phyloP scores from a whole-genome alignment of 2,329 filamentous ascomycete species.

The Keithomyces neogunnii region DNA sequence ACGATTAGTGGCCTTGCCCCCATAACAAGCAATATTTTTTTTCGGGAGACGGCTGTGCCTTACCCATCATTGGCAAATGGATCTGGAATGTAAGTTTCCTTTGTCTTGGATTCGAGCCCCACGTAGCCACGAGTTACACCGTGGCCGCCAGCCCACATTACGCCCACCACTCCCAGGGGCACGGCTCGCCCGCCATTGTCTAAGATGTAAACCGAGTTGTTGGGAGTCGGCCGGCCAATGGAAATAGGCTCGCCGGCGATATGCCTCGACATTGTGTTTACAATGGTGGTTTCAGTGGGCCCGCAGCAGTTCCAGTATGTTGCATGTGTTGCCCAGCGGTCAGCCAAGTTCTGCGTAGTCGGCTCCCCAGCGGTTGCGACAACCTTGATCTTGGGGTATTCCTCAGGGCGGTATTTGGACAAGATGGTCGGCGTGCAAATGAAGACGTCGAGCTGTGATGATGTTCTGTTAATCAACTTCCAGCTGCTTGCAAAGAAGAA shows the following conservation, averaged over 20 bases:
- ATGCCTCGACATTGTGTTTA: slow-evolving; percentile 49
- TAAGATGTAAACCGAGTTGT: slow-evolving; percentile 47
- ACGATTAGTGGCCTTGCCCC: slow-evolving; percentile 4
- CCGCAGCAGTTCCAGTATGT: slow-evolving; percentile 50
- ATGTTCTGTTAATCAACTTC: neutral
- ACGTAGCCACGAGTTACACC: slow-evolving; percentile 50
- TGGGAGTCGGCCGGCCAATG: slow-evolving; percentile 47
- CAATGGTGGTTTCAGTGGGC: slow-evolving; percentile 51
- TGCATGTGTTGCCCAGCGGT: slow-evolving; percentile 42
- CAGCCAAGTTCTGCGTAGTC: slow-evolving; percentile 40
- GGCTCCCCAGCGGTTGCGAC: slow-evolving; percentile 49
- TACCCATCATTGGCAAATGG: slow-evolving; percentile 44
- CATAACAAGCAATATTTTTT: slow-evolving; percentile 1
- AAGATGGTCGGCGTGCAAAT: slow-evolving; percentile 49
- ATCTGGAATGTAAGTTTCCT: slow-evolving; percentile 39
- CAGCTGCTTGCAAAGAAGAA: too few relatives aligned
- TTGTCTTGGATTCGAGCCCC: slow-evolving; percentile 41
- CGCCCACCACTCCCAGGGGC: slow-evolving; percentile 36
- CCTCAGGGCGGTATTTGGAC: slow-evolving; percentile 35
- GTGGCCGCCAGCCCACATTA: slow-evolving; percentile 49
- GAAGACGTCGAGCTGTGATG: slow-evolving; percentile 39
- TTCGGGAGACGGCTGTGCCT: slow-evolving; percentile 10
- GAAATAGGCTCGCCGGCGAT: slow-evolving; percentile 35
- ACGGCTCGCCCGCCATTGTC: slow-evolving; percentile 37
- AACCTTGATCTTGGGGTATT: slow-evolving; percentile 42